Evolutionary conservation across 805 yeast genomes (phyloP), one percentile per base, ranked within the genome.

Genomic region (Wickerhamiella dianesei): DNA sequence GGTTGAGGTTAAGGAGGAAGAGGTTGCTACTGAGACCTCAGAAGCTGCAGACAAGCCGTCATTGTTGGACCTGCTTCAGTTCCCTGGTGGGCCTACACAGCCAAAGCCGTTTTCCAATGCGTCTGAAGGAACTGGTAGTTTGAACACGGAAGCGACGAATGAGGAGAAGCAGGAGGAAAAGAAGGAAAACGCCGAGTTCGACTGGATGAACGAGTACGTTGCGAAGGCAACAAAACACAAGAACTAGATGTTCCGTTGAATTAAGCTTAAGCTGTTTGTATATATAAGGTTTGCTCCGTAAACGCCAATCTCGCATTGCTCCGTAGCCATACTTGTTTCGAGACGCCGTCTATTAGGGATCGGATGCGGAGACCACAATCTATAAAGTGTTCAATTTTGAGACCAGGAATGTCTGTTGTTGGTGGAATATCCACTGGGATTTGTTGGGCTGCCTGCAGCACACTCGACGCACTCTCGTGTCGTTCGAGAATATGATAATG

Each of bases 171-270:
- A 18, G 32, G 9, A 25, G 6, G 32, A 25, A 12, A 25, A 25
- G 32, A 12, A 42, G 17, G 37, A 21, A 8, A 35, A 21, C 8
- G 16, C 37, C 12, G 45, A 39, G 48, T 56, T 55, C 44, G 53
- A 44, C 9, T 56, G 60, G 60, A 56, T 55, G 32, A 54, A 49
- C 48, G 55, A 55, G 39, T 44, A 55, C 22, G 53, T 55, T 6
- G 49, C 46, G 13, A 29, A 40, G 16, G 32, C 44, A 12, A 21
- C 41, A 36, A 25, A 25, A 12, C 32, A 46, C 46, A 20, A 13
- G 37, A 43, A 22, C 40, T 43, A 21, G 37, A 43, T 46, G 37
- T 35, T 41, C 40, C 32, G 32, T 25, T 25, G 32, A 25, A 12
- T 25, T 12, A 25, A 25, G 32, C 32, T 25, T 12, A 25, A 25